Conservation (phyloP, 306 rosid species). For the Ormosia semicastrata region DNA sequence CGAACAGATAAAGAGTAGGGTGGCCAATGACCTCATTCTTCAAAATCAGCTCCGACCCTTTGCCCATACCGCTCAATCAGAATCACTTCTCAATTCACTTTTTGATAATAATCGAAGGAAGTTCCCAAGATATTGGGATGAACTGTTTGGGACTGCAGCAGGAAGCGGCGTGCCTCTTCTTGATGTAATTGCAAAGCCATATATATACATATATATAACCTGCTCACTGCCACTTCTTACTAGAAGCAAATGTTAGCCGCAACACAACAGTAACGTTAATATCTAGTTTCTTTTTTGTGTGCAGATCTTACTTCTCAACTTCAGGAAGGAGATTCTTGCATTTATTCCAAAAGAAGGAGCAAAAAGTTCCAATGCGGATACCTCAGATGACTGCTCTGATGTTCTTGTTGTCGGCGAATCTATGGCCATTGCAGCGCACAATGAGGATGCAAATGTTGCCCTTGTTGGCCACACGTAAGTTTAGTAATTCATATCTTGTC, state of each 20-base stretch:
- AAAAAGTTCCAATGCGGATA: conserved; percentile 16
- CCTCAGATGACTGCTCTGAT: conserved; percentile 74
- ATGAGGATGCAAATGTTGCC: conserved; percentile 85
- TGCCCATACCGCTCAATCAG: conserved; percentile 48
- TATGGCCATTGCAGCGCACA: conserved; percentile 79
- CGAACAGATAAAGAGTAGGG: conserved; percentile 47
- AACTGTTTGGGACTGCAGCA: conserved; percentile 61
- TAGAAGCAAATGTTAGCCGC: not conserved
- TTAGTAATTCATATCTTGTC: not conserved
- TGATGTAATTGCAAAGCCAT: conserved; percentile 42
- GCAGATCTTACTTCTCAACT: conserved; percentile 75
- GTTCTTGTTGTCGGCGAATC: conserved; percentile 65
- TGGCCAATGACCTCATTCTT: conserved; percentile 58
- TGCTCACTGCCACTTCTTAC: not conserved
- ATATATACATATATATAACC: not conserved
- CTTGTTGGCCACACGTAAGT: conserved; percentile 79
- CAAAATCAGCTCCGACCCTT: conserved; percentile 69
- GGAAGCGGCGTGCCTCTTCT: conserved; percentile 76
- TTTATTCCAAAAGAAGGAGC: conserved; percentile 58
- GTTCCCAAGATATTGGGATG: conserved; percentile 75
- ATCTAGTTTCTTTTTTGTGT: conserved; percentile 6
- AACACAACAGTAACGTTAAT: not conserved
- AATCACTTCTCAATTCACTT: conserved; percentile 56
- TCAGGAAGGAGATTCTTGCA: conserved; percentile 83
- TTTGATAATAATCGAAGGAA: conserved; percentile 41